Evolutionary conservation across 352 stramenopile species (phyloP), one percentile per base, ranked within the genome.

Genomic region (Phytophthora quininea): DNA sequence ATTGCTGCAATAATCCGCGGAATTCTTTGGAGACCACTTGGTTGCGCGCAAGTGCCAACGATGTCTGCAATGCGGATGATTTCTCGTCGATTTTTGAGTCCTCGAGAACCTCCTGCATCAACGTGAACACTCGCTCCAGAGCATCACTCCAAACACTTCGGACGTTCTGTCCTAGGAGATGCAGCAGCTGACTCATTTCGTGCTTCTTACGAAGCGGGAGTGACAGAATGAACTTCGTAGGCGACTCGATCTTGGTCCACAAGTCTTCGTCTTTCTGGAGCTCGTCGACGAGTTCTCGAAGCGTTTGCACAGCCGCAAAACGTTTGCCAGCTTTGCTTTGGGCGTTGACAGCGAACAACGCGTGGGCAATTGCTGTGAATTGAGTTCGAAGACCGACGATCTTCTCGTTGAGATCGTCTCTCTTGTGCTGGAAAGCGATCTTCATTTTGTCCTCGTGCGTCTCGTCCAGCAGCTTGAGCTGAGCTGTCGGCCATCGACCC

Each of bases 141-240:
- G 69, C 63, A 12, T 77, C 66, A 29, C 48, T 7, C 73, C 73
- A 80, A 3, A 80, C 62, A 29, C 40, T 52, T 50, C 67, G 66
- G 1, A 76, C 52, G 10, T 73, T 52, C 12, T 49, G 57, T 0
- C 67, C 66, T 3, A 80, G 51, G 9, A 77, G 12, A 15, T 68
- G 52, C 15, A 78, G 37, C 47, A 80, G 47, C 24, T 75, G 60
- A 49, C 63, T 60, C 73, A 80, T 78, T 45, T 80, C 65, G 10
- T 37, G 48, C 56, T 80, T 80, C 6, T 69, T 76, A 38, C 69
- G 65, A 27, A 77, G 43, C 10, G 73, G 73, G 27, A 80, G 60
- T n/a, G 56, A 48, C 47, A 80, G 37, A 0, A 60, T 56, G 30
- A 80, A 78, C 33, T 63, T 69, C 0, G 62, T 78, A 1, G 69